A percentile compares a stretch with the other conserved stretches of the same genome.
phyloP scores from a whole-genome alignment of 2,329 filamentous ascomycete genomes.

The Microcyclosporella mali region DNA sequence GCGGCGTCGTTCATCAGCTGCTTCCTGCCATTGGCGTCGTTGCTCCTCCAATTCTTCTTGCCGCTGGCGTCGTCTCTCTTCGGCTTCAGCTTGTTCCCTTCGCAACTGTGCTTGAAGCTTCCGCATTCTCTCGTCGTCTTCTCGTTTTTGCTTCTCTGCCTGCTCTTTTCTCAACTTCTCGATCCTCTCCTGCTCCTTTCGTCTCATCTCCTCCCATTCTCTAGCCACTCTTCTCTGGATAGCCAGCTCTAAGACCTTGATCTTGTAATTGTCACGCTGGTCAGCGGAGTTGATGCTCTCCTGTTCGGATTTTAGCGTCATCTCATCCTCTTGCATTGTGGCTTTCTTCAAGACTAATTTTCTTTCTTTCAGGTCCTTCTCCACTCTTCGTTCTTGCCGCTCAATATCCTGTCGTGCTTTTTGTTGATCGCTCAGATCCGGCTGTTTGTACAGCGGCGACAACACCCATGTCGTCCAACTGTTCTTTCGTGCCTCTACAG shows the following conservation, averaged over 20 bases:
- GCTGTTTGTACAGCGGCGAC: slow-evolving; percentile 27
- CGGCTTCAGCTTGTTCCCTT: background rate
- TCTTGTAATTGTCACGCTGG: slow-evolving; percentile 16
- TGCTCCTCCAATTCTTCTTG: background rate
- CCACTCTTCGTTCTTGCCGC: slow-evolving; percentile 29
- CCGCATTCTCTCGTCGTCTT: no score
- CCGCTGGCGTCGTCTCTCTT: background rate
- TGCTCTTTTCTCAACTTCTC: background rate
- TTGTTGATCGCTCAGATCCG: slow-evolving; percentile 27
- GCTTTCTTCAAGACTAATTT: slow-evolving; percentile 17
- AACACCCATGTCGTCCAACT: slow-evolving; percentile 30
- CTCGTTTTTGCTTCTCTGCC: no score
- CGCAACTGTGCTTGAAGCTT: no score
- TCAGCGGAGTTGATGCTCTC: slow-evolving; percentile 18
- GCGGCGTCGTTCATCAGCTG: no score
- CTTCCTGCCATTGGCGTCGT: background rate
- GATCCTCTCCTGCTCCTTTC: slow-evolving; percentile 1
- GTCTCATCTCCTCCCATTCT: slow-evolving; percentile 8
- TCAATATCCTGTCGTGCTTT: slow-evolving; percentile 29
- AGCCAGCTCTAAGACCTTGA: slow-evolving; percentile 11
- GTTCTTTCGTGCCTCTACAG: slow-evolving; percentile 28
- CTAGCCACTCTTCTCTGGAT: slow-evolving; percentile 8
- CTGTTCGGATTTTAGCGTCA: no score
- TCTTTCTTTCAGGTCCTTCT: slow-evolving; percentile 32
- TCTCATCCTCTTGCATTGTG: slow-evolving; percentile 18